Base-by-base conservation (phyloP, 306 rosid genomes). In the Carpinus viminea region DNA sequence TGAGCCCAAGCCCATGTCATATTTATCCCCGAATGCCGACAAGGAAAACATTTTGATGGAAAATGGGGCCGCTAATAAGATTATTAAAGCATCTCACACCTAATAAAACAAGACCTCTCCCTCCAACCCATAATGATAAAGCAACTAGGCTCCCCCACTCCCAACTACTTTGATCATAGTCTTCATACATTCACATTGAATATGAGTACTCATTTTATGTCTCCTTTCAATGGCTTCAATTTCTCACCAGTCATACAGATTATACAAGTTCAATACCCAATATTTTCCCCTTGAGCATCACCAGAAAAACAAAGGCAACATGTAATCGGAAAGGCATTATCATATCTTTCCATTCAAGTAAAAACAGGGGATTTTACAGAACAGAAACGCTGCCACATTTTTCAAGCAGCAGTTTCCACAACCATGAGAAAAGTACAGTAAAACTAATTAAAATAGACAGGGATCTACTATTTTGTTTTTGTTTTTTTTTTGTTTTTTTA, bases 401-500 rank as follows among this genome's bases (percentile, higher is more conserved):
- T 57, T 80, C 76, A 64, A 78, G 82, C 72, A 80, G 85, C 85
- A 76, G 81, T 83, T 74, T 75, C 76, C 77, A 75, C 24, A 70
- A 68, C 83, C 57, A 57, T 48, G 62, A 73, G 69, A 64, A 68
- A 89, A 80, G 86, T 76, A 73, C 57, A 80, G 76, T 78, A 47
- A 34, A 68, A 84, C 36, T 38, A 76, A 73, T 53, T 74, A 71
- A 61, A 82, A 43, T 70, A 52, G 68, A 62, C 66, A 75, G 57
- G 74, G 64, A 46, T 57, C 70, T 85, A 54, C 85, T 79, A 68
- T 65, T 75, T 76, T 70, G 72, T 34, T 65, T 85, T 61, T 24
- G 0, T 24, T 0, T 31, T 31, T 31, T 31, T 76, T 60, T 82
- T 78, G 81, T 78, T 68, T 78, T 47, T 55, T 80, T 65, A 38